Conservation (phyloP, 208 protist genomes). For the Leishmania gerbilli region DNA sequence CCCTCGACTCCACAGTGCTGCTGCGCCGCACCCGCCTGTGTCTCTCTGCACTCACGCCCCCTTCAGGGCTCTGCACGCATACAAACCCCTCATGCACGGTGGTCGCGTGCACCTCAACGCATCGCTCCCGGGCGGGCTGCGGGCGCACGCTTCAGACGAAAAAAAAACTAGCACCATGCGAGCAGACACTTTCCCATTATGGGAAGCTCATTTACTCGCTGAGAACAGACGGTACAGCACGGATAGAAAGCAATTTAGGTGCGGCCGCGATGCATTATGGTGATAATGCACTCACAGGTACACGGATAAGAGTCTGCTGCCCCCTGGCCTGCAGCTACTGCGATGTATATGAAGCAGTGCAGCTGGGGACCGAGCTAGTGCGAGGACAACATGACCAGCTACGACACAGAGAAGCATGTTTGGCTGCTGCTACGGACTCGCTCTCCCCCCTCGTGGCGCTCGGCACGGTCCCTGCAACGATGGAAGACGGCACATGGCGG, state of each 20-base stretch:
- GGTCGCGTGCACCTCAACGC: background rate
- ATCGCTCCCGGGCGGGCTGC: background rate
- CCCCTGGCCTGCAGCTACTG: background rate
- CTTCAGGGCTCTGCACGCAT: too few species aligned
- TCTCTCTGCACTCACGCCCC: background rate
- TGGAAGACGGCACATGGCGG: background rate
- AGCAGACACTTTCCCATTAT: background rate
- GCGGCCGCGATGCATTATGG: background rate
- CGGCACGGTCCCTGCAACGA: background rate
- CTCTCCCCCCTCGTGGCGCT: background rate
- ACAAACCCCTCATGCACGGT: background rate
- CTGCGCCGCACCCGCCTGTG: background rate
- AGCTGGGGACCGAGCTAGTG: background rate
- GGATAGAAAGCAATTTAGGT: too few species aligned
- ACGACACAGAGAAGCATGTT: background rate
- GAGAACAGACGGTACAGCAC: too few species aligned
- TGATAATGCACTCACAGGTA: background rate
- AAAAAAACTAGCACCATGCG: too few species aligned
- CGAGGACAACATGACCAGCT: background rate
- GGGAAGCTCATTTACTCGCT: background rate
- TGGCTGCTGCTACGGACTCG: background rate
- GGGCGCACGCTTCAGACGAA: background rate
- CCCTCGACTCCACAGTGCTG: background rate
- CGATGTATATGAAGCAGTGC: background rate
- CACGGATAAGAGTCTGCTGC: background rate